Conservation (phyloP, 768 basidiomycete species). For the Pseudohyphozyma bogoriensis region DNA sequence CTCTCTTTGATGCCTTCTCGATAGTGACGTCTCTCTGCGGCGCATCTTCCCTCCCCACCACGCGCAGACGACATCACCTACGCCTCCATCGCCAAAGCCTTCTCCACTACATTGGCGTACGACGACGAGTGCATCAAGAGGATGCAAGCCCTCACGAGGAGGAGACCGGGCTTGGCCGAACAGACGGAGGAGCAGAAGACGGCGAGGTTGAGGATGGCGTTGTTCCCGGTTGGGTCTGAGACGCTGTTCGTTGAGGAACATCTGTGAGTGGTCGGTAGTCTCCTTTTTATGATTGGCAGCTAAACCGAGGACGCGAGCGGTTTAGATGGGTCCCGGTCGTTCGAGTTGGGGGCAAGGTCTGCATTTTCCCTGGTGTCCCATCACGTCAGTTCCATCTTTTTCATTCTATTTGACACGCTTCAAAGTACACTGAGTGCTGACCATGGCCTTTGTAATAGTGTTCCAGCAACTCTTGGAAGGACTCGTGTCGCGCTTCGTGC, state of each 20-base stretch:
- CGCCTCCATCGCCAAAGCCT: constrained; percentile 72
- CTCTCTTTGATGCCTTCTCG: not conserved
- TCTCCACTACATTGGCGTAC: constrained; percentile 57
- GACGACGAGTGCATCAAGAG: constrained; percentile 59
- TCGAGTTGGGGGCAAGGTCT: constrained; percentile 71
- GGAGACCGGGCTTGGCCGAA: constrained; percentile 43
- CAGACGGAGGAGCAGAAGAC: constrained; percentile 64
- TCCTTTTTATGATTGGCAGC: not conserved
- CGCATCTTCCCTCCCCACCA: not conserved
- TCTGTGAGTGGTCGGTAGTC: constrained; percentile 74
- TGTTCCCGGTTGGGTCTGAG: constrained; percentile 68
- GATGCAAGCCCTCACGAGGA: constrained; percentile 9
- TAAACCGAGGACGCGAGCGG: no score
- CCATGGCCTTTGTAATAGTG: no score
- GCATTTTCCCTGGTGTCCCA: constrained; percentile 86
- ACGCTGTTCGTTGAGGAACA: constrained; percentile 67
- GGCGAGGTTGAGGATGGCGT: constrained; percentile 78
- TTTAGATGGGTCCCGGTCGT: constrained; percentile 68
- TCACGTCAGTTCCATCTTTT: not conserved
- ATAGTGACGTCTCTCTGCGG: not conserved
- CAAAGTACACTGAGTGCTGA: not conserved
- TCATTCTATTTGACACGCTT: not conserved
- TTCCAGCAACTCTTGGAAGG: constrained; percentile 72
- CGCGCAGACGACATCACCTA: constrained; percentile 59
- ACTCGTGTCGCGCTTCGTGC: constrained; percentile 56